Percentiles rank a stretch among this genome's conserved stretches.
phyloP scores from a whole-genome alignment of 257 asterid species.

The Solanum medicagineum region DNA sequence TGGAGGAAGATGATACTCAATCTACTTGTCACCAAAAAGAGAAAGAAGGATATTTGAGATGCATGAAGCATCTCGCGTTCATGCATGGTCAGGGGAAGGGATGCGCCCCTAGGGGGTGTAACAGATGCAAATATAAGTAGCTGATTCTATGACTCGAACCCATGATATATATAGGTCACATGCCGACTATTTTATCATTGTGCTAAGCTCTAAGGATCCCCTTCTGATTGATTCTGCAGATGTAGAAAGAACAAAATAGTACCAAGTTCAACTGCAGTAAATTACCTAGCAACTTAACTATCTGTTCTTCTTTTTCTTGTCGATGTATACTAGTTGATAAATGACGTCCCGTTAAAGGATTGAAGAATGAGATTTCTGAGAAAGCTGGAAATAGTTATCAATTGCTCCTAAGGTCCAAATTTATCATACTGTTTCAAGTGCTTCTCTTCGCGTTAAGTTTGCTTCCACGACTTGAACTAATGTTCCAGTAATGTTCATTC shows the following conservation, averaged over 20 bases:
- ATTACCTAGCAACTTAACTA: neutral
- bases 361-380: neutral
- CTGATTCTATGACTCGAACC: neutral
- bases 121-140: neutral
- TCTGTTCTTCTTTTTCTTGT: neutral
- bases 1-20: neutral
- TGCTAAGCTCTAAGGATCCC: neutral
- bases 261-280: neutral
- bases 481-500: neutral
- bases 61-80: neutral
- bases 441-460: neutral
- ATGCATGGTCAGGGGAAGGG: neutral
- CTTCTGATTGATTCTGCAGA: neutral
- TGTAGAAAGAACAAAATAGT: neutral
- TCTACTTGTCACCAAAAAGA: neutral
- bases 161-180: neutral
- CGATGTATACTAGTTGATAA: neutral
- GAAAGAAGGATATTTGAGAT: neutral
- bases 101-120: neutral
- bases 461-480: neutral
- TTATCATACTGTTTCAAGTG: neutral
- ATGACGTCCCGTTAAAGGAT: neutral
- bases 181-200: neutral
- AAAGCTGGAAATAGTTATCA: neutral
- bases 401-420: neutral